Evolutionary conservation across 2,329 filamentous ascomycete species (phyloP).

Genomic region (Anisogramma anomala): DNA sequence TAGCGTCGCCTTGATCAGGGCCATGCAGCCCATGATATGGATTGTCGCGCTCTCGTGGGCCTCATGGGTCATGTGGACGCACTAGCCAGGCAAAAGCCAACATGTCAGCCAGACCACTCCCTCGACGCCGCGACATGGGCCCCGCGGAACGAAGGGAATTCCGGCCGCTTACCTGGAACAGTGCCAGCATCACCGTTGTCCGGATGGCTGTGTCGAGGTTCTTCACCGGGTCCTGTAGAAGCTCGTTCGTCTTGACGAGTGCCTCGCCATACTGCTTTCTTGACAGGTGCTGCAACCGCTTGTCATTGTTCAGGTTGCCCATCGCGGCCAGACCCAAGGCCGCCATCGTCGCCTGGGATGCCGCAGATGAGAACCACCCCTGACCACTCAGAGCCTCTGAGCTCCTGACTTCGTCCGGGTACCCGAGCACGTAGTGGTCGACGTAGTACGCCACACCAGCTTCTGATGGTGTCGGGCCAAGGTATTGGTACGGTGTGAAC

Average conservation of each 20-base stretch:
- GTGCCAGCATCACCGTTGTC: slow-evolving; percentile 44
- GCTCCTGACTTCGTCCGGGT: slow-evolving; percentile 37
- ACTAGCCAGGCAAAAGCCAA: not conserved
- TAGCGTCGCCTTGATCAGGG: slow-evolving; percentile 39
- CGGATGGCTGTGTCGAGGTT: slow-evolving; percentile 36
- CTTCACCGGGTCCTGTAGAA: slow-evolving; percentile 26
- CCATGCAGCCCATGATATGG: slow-evolving; percentile 48
- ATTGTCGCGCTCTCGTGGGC: slow-evolving; percentile 39
- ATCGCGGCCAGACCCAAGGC: slow-evolving; percentile 48
- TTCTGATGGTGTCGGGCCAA: slow-evolving; percentile 25
- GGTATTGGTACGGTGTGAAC: not conserved
- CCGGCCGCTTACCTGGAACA: slow-evolving; percentile 43
- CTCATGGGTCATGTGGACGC: slow-evolving; percentile 23
- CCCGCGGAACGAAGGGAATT: slow-evolving; percentile 2
- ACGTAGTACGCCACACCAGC: slow-evolving; percentile 40
- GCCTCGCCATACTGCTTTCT: slow-evolving; percentile 43
- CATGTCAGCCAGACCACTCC: not conserved
- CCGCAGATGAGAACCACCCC: slow-evolving; percentile 27
- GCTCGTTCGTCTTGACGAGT: slow-evolving; percentile 34
- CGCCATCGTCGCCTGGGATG: slow-evolving; percentile 37
- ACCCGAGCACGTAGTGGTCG: slow-evolving; percentile 38
- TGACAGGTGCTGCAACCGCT: slow-evolving; percentile 33
- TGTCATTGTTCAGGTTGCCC: slow-evolving; percentile 39
- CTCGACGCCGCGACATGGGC: not conserved
- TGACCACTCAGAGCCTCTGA: slow-evolving; percentile 24